Evolutionary conservation across 495 filamentous ascomycete species (phyloP), one percentile per base, ranked within the genome.

Genomic region (Rhypophila decipiens): DNA sequence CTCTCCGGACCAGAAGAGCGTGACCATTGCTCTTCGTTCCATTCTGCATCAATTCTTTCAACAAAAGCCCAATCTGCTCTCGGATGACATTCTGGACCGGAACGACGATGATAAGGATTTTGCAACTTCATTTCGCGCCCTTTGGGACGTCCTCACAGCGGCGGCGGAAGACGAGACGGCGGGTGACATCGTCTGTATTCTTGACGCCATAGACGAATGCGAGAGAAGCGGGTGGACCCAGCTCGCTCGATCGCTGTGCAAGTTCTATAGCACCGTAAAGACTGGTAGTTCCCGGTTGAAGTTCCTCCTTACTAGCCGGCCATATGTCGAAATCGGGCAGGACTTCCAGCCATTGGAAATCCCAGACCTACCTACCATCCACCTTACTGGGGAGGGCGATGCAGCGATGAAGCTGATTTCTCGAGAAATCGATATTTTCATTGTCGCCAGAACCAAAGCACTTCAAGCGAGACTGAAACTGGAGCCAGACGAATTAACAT

Each of bases 251-350:
- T 29, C 21, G 18, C n/a, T 47, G 31, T 20, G 42, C n/a, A n/a
- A n/a, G n/a, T n/a, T n/a, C n/a, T n/a, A n/a, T n/a, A n/a, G n/a
- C n/a, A n/a, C n/a, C 29, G 29, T 4, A 20, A 13, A 39, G 20
- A 8, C 34, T 23, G 7, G 13, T 10, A 39, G 12, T 10, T 18
- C 34, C 1, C 50, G 58, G 18, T 20, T 76, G 10, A 76, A 75
- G 49, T 72, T 77, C 39, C 58, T 78, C 18, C 39, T 76, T 5
- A 78, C 74, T 0, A 73, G 73, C 52, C 70, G 76, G 1, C 76
- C 72, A 0, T 75, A 74, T 42, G 17, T 33, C 3, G 22, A 65
- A 15, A 75, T 79, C 24, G 50, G 58, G 21, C 38, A 42, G 1
- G 44, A 46, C 2, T 74, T 78, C 35, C 53, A 44, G 3, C 2